Evolutionary conservation across 495 filamentous ascomycete species (phyloP).

Genomic region (Cenococcum geophilum): DNA sequence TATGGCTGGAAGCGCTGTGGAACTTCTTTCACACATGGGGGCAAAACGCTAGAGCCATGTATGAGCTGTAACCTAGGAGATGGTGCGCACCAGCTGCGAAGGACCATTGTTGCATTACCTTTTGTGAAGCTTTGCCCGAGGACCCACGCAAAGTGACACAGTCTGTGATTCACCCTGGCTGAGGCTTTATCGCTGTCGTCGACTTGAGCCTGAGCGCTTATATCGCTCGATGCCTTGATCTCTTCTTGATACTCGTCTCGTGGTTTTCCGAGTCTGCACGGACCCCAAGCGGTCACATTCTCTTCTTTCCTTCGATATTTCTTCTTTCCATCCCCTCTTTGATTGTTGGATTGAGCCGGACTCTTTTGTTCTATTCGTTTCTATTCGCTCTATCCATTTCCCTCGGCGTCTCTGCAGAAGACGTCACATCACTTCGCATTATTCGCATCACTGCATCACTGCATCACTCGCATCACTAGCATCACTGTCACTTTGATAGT

Average conservation of each 20-base stretch:
- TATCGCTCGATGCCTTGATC: constrained; percentile 19
- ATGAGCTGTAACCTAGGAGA: constrained; percentile 1
- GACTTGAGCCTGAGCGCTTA: constrained; percentile 28
- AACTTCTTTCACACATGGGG: not conserved
- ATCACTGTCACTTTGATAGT: not conserved
- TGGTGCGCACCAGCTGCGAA: constrained; percentile 4
- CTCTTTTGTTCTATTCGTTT: constrained; percentile 18
- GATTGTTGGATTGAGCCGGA: constrained; percentile 18
- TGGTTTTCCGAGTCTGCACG: not conserved
- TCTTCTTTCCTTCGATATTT: not conserved
- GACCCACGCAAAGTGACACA: constrained; percentile 24
- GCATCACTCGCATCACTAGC: constrained; percentile 1
- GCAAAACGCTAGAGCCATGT: not conserved
- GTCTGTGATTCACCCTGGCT: constrained; percentile 15
- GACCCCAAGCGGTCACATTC: constrained; percentile 10
- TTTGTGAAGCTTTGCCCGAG: constrained; percentile 15
- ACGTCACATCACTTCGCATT: constrained; percentile 14
- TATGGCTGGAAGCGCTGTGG: not conserved
- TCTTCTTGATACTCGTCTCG: not conserved
- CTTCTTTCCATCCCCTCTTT: constrained; percentile 9
- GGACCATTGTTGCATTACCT: not conserved
- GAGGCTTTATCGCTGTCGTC: constrained; percentile 18
- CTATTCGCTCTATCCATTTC: not conserved
- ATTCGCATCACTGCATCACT: constrained; percentile 11
- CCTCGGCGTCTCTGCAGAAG: constrained; percentile 10